Conservation (phyloP, 2,329 filamentous ascomycete genomes). For the Penicillium sp. region DNA sequence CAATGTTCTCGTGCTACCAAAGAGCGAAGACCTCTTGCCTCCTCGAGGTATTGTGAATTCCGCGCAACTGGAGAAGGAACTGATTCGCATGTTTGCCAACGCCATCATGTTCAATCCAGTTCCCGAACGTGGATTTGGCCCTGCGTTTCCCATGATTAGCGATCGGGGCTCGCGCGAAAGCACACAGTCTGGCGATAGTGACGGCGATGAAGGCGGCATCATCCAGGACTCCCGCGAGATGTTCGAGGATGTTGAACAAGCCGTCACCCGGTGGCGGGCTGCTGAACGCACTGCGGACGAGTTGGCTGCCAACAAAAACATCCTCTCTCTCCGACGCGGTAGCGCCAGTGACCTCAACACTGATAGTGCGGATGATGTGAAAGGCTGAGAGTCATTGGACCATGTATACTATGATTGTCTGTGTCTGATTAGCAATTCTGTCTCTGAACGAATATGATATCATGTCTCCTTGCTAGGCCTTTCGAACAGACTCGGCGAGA, state of each 20-base stretch:
- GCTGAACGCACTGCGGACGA: conserved; percentile 56
- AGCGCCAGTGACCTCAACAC: conserved; percentile 39
- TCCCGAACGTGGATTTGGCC: conserved; percentile 66
- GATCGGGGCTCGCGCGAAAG: conserved; percentile 38
- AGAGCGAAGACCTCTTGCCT: conserved; percentile 73
- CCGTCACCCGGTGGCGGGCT: conserved; percentile 70
- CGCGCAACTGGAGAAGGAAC: conserved; percentile 83
- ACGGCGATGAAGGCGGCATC: conserved; percentile 76
- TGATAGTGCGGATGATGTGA: conserved; percentile 37
- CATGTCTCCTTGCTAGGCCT: background rate
- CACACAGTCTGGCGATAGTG: conserved; percentile 56
- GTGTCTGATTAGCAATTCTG: conserved; percentile 21
- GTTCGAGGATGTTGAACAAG: conserved; percentile 81
- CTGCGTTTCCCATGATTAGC: conserved; percentile 54
- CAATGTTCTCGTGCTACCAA: conserved; percentile 44
- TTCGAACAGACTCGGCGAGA: no score
- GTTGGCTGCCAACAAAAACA: conserved; percentile 36
- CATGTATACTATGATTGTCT: conserved; percentile 18
- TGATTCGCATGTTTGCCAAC: conserved; percentile 96
- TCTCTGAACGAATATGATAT: conserved; percentile 6
- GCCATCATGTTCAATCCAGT: conserved; percentile 98
- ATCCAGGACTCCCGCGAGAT: conserved; percentile 85
- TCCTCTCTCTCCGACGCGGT: conserved; percentile 36
- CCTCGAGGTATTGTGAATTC: conserved; percentile 91
- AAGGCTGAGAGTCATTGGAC: conserved; percentile 21